Evolutionary conservation across 2,329 filamentous ascomycete species (phyloP), one percentile per base, ranked within the genome.

Genomic region (Sordariomycetes sp.): DNA sequence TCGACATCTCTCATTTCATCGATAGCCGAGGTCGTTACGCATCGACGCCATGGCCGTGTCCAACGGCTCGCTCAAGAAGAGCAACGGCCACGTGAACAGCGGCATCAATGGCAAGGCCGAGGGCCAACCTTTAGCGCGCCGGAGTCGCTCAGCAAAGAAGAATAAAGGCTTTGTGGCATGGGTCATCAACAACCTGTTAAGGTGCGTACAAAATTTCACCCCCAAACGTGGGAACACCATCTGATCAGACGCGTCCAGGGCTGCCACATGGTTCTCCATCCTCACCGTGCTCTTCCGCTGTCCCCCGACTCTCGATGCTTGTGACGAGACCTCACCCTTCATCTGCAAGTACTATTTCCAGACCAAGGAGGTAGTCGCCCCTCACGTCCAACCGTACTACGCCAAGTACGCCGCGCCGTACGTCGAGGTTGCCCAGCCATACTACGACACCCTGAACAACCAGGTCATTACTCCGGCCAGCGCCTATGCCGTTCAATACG

Each of bases 251-350:
- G n/a, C n/a, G 4, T 20, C 16, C 42, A 90, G 90, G 49, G 57
- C 95, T 29, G 57, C 80, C 38, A 82, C 86, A 15, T 98, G 90
- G 90, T 94, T 92, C 55, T 72, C 79, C 23, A 78, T 96, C 43
- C 58, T 87, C 40, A 92, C 83, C 17, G 64, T 92, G 36, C 60
- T 90, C 39, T 83, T 98, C 55, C 76, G 81, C 40, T 98, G 90
- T 56, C 90, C 90, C 10, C 66, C 78, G 4, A 75, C 74, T 8
- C 60, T 80, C 39, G 72, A 79, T 19, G 70, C 75, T 18, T 74
- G 92, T 49, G 72, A 75, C 47, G 74, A 82, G 18, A 61, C 69
- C 20, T 84, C 86, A 2, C 84, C 88, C 1, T 70, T 64, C 42
- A 73, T 96, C 41, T 98, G 92, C 72, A 80, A 80, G 50, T 80